phyloP scores from a whole-genome alignment of 225 moss, liverwort and hornwort species.

The Lunularia cruciata region DNA sequence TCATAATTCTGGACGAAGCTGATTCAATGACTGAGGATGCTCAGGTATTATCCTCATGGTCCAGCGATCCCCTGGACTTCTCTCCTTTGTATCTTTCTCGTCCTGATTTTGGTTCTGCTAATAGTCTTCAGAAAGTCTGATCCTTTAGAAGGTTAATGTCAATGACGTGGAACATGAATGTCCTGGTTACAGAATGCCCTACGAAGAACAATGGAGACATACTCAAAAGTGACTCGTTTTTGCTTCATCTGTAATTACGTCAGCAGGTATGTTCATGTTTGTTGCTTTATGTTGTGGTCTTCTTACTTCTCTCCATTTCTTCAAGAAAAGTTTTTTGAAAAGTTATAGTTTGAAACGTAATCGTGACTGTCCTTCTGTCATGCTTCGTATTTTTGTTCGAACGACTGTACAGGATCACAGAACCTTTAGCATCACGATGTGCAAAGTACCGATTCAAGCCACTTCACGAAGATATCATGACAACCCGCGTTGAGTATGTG shows the following conservation, averaged over 20 bases:
- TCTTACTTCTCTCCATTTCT: background rate
- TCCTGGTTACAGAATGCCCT: conserved; percentile 61
- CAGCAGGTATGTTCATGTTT: conserved; percentile 56
- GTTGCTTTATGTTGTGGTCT: no score
- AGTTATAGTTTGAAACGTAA: background rate
- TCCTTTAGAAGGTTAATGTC: no score
- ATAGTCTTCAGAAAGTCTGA: no score
- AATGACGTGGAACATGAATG: no score
- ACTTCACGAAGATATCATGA: conserved; percentile 85
- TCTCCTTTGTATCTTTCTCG: background rate
- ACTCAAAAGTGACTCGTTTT: conserved; percentile 92
- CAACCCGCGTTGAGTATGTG: conserved; percentile 71
- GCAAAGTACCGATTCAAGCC: conserved; percentile 96
- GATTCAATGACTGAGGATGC: conserved; percentile 99
- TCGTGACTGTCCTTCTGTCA: background rate
- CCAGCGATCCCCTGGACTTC: background rate
- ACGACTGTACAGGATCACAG: conserved; percentile 65
- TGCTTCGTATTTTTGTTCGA: background rate
- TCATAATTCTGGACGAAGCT: conserved; percentile 93
- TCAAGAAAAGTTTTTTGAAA: background rate
- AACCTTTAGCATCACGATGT: conserved; percentile 99
- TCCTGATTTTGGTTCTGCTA: no score
- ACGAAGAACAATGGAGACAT: conserved; percentile 95
- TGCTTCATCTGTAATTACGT: conserved; percentile 99
- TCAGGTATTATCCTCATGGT: conserved; percentile 45